These are phyloP conservation scores for Plenodomus tracheiphilus DNA, from an alignment of 2,329 filamentous ascomycete genomes.

Conservation along the genomic window DNA sequence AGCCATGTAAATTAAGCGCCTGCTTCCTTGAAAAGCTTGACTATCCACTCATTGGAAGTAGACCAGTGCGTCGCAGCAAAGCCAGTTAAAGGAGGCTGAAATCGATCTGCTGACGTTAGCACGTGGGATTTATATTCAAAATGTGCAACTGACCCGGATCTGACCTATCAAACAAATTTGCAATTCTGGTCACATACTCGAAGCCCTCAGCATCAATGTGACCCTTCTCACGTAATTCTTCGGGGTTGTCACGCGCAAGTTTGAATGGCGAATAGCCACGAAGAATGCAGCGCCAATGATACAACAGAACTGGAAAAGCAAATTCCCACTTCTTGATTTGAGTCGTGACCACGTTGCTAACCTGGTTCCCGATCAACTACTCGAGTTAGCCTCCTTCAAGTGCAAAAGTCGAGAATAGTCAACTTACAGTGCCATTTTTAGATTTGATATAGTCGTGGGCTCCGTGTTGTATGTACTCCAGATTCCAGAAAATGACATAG, in stretches of 20 bases:
- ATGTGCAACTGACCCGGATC: constrained; percentile 26
- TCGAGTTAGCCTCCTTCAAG: constrained; percentile 12
- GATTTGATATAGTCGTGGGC: constrained; percentile 40
- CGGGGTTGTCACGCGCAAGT: constrained; percentile 40
- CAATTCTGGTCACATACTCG: constrained; percentile 34
- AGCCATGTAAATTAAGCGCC: constrained; percentile 20
- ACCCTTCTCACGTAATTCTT: constrained; percentile 34
- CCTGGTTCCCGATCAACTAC: constrained; percentile 36
- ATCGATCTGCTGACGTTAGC: constrained; percentile 29
- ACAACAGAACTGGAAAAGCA: constrained; percentile 34
- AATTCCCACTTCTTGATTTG: constrained; percentile 44
- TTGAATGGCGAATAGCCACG: constrained; percentile 40
- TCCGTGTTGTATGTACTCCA: constrained; percentile 41
- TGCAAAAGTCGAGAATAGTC: not conserved
- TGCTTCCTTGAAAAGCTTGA: constrained; percentile 37
- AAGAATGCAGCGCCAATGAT: constrained; percentile 38
- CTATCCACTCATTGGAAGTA: constrained; percentile 38
- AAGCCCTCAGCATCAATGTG: constrained; percentile 35
- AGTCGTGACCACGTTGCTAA: constrained; percentile 36
- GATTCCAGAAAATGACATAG: constrained; percentile 42
- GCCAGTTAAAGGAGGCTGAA: constrained; percentile 33
- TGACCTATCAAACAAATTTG: constrained; percentile 27
- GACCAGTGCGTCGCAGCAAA: constrained; percentile 28
- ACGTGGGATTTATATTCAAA: not conserved
- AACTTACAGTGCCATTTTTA: constrained; percentile 42